Evolutionary conservation across 495 filamentous ascomycete genomes (phyloP), one percentile per base, ranked within the genome.

Genomic region (Tuber calosporum): DNA sequence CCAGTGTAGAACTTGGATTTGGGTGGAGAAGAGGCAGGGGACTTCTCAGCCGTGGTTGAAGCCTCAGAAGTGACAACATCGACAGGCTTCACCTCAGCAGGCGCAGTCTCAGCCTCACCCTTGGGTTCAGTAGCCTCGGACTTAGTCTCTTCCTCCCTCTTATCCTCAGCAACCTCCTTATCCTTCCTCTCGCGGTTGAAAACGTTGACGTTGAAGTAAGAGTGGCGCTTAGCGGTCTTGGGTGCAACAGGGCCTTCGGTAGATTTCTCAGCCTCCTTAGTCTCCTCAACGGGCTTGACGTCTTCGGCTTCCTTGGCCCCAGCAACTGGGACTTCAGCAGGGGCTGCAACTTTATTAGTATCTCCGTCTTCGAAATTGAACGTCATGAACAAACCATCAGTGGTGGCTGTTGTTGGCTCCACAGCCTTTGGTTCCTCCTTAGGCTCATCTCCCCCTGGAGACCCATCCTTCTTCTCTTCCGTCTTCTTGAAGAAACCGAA

Each of bases 171-270:
- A 40, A 68, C 39, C 40, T 78, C 76, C 26, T 73, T 80, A 82
- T 86, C 86, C 83, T 87, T 87, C 84, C 86, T 87, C 78, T 84
- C 85, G 74, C 85, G 84, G 7, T 81, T 82, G 42, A 89, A 84
- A 76, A 82, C 83, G 71, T 84, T 82, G 82, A 83, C 83, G 73
- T 83, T 82, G 82, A 90, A 88, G 77, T 89, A 82, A 17, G 75
- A 79, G 62, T 73, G 69, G 13, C 79, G 83, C 84, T 86, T 77
- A 69, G 71, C 34, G 13, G 75, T 76, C 79, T 84, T 84, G 72
- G 74, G 34, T 22, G 79, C 72, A 68, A 74, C 15, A 20, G 38
- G 48, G n/a, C 69, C 68, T 79, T 79, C 67, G 68, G 67, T 80
- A 73, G 79, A 73, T 38, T 84, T 82, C 83, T 87, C 87, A 70